These are phyloP conservation scores for Phaeosphaeria sp. DNA, from an alignment of 2,329 filamentous ascomycete species.

Conservation along the genomic window DNA sequence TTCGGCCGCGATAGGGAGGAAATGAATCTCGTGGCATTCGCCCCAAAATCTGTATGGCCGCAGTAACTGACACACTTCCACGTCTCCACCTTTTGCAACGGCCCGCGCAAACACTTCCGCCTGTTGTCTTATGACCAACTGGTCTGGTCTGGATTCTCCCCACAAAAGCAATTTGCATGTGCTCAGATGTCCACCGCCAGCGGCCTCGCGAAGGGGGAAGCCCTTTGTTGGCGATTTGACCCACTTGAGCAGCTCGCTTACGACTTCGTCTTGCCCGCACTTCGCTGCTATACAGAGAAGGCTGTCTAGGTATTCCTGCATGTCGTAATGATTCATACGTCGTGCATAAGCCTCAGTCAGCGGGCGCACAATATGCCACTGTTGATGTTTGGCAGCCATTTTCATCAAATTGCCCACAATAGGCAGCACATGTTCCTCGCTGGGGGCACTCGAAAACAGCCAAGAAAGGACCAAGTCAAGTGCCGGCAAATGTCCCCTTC, in stretches of 20 bases:
- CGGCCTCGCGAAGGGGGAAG: conserved; percentile 7
- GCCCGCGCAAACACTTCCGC: neutral
- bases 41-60: neutral
- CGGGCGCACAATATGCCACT: conserved; percentile 1
- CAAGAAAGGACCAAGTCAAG: neutral
- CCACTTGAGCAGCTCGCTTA: neutral
- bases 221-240: neutral
- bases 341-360: neutral
- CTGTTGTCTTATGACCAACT: neutral
- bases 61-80: neutral
- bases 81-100: neutral
- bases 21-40: neutral
- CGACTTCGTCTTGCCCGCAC: neutral
- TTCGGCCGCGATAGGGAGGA: conserved; percentile 10
- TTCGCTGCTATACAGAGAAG: neutral
- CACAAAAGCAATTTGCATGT: conserved; percentile 3
- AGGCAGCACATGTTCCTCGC: neutral
- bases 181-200: conserved; percentile 4
- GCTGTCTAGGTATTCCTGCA: neutral
- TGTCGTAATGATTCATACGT: neutral
- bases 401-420: neutral
- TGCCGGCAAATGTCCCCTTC: neutral
- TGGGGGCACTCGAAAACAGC: neutral
- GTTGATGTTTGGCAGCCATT: neutral
- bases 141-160: neutral